Conservation (phyloP, 352 stramenopile species). For the Phytophthora gonapodyides region DNA sequence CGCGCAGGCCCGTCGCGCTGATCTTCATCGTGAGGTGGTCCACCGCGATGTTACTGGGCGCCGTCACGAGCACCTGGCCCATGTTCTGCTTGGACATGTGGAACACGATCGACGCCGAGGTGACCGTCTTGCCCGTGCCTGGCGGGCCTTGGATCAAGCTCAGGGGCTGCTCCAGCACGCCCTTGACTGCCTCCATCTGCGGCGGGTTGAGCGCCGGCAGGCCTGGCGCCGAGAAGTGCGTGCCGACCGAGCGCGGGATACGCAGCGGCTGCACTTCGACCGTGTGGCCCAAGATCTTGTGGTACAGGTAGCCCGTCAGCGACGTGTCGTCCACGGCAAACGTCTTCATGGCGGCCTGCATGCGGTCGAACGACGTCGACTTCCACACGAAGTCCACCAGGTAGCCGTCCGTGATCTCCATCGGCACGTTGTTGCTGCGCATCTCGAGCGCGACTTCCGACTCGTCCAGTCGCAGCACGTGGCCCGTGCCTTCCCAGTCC, state of each 20-base stretch:
- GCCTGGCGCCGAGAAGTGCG: constrained; percentile 91
- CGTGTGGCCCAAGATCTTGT: constrained; percentile 98
- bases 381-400: constrained; percentile 99
- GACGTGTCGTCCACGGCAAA: constrained; percentile 99
- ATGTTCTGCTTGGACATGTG: constrained; percentile 99
- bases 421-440: constrained; percentile 74
- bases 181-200: constrained; percentile 95
- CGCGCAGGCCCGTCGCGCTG: constrained; percentile 96
- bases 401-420: constrained; percentile 97
- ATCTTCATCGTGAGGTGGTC: constrained; percentile 98
- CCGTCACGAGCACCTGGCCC: constrained; percentile 98
- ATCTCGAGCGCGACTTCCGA: constrained; percentile 88
- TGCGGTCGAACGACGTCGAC: constrained; percentile 98
- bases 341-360: constrained; percentile 98
- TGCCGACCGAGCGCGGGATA: constrained; percentile 64
- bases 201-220: constrained; percentile 98
- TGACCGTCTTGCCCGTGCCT: constrained; percentile 98
- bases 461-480: constrained; percentile 90
- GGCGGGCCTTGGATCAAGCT: constrained; percentile 98
- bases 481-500: constrained; percentile 95
- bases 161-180: constrained; percentile 96
- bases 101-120: constrained; percentile 98
- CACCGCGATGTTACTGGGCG: constrained; percentile 99
- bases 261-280: constrained; percentile 95
- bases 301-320: constrained; percentile 99